Conservation (phyloP, 345 rosid species). For the Microcos paniculata region DNA sequence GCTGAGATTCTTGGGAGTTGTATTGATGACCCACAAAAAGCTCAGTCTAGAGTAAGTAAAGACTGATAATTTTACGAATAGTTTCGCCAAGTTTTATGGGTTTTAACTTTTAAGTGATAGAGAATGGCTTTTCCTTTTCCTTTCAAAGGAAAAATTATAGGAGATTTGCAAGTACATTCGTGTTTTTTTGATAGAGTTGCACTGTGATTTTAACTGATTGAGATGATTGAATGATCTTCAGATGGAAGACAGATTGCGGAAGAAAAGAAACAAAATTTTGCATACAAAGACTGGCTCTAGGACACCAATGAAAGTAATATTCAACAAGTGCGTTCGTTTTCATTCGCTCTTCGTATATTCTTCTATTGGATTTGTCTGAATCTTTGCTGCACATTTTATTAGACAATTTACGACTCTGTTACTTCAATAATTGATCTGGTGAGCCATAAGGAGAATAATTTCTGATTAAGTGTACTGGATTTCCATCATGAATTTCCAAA, state of each 20-base stretch:
- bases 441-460: background rate
- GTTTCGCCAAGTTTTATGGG: background rate
- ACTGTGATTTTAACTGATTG: background rate
- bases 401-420: background rate
- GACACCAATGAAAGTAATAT: slow-evolving; percentile 64
- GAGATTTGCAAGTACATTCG: background rate
- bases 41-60: slow-evolving; percentile 58
- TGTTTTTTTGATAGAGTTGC: background rate
- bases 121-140: background rate
- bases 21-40: slow-evolving; percentile 76
- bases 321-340: slow-evolving; percentile 68
- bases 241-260: slow-evolving; percentile 92
- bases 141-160: background rate
- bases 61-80: background rate
- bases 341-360: background rate
- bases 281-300: slow-evolving; percentile 85
- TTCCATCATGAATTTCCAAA: background rate
- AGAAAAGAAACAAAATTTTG: slow-evolving; percentile 72
- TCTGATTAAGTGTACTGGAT: background rate
- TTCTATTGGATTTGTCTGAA: background rate
- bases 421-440: background rate
- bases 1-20: slow-evolving; percentile 79
- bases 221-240: slow-evolving; percentile 24
- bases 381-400: background rate
- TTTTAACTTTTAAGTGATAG: background rate